Percentiles rank a stretch among this genome's conserved stretches.
These are phyloP conservation scores for Xylaria sp. DNA, from an alignment of 2,329 filamentous ascomycete species.

Conservation along the genomic window DNA sequence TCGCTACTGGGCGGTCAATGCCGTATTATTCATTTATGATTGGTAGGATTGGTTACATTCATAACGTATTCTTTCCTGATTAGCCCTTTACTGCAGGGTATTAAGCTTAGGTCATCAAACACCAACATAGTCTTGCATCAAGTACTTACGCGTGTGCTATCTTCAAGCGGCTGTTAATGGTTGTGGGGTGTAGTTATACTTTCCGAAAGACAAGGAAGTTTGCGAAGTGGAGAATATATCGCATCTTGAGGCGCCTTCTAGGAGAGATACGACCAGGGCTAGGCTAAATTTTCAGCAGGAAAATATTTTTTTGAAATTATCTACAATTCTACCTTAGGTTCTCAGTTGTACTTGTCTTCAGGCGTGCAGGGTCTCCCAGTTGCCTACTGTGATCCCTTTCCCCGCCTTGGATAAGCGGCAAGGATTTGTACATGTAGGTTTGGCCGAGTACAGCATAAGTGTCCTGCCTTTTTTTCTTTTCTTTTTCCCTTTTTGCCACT, in stretches of 20 bases:
- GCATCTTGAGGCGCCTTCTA: background rate
- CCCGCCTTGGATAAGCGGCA: background rate
- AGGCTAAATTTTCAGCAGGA: background rate
- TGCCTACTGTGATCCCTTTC: background rate
- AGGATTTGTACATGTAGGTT: conserved; percentile 13
- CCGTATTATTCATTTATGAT: background rate
- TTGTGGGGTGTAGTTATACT: conserved; percentile 5
- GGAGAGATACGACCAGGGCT: background rate
- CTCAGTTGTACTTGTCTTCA: conserved; percentile 3
- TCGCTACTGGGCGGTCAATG: background rate
- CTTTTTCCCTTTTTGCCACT: conserved; percentile 21
- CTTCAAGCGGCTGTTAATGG: background rate
- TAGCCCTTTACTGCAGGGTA: background rate
- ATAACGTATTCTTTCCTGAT: conserved; percentile 2
- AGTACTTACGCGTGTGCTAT: background rate
- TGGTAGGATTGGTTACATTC: conserved; percentile 13
- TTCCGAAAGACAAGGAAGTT: conserved; percentile 15
- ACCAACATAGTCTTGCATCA: background rate
- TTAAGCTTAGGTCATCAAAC: conserved; percentile 9
- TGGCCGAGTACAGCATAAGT: conserved; percentile 15
- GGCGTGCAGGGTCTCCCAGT: conserved; percentile 4
- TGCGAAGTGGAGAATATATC: conserved; percentile 8
- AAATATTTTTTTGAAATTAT: background rate
- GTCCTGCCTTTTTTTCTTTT: background rate
- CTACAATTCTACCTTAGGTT: background rate